A percentile compares a stretch with the other conserved stretches of the same genome.
phyloP scores from a whole-genome alignment of 1,284 basidiomycete species.

The Ganoderma multipileum region DNA sequence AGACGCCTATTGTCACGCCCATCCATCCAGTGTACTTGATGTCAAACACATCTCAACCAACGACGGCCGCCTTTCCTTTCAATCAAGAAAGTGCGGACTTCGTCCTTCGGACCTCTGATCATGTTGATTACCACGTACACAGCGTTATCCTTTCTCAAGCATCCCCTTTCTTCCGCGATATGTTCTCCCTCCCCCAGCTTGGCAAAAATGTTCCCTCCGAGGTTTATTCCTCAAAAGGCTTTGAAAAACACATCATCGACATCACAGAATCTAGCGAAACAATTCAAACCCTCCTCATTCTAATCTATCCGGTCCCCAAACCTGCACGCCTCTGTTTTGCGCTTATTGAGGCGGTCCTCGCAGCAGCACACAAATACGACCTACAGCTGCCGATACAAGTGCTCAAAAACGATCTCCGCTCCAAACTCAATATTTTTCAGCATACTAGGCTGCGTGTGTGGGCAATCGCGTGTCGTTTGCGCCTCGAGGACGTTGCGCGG shows the following conservation, averaged over 20 bases:
- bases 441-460: too few relatives aligned
- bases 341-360: too few relatives aligned
- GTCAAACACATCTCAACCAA: conserved; percentile 27
- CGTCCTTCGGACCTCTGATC: conserved; percentile 24
- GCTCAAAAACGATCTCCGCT: too few relatives aligned
- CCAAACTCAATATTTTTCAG: too few relatives aligned
- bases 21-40: conserved; percentile 28
- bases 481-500: too few relatives aligned
- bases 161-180: conserved; percentile 20
- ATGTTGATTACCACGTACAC: conserved; percentile 24
- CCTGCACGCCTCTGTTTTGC: too few relatives aligned
- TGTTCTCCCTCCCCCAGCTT: conserved; percentile 13
- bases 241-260: neutral
- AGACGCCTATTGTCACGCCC: too few relatives aligned
- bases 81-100: conserved; percentile 19
- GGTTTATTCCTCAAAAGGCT: neutral
- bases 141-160: conserved; percentile 15
- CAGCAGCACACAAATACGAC: too few relatives aligned
- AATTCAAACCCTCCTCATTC: too few relatives aligned
- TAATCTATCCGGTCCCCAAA: too few relatives aligned
- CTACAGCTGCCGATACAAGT: too few relatives aligned
- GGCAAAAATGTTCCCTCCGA: neutral
- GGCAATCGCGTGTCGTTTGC: too few relatives aligned
- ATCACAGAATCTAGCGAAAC: neutral
- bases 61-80: conserved; percentile 20